phyloP scores from a whole-genome alignment of 495 filamentous ascomycete genomes.

The Thozetella sp. region DNA sequence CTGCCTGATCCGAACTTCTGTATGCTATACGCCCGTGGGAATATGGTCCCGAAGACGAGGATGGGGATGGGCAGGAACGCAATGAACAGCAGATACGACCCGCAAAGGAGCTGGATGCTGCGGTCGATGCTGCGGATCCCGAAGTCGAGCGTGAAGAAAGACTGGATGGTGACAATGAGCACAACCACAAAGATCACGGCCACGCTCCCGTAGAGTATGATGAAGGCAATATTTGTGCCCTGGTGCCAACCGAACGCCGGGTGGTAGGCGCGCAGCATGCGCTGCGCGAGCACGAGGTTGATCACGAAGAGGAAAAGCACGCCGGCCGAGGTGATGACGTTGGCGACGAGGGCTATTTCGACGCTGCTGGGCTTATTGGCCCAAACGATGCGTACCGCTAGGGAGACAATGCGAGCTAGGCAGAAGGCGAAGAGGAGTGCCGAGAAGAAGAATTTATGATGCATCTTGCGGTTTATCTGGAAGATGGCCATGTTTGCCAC shows the following conservation, averaged over 20 bases:
- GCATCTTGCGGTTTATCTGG: slow-evolving; percentile 53
- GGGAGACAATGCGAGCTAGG: slow-evolving; percentile 68
- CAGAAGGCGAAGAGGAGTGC: slow-evolving; percentile 78
- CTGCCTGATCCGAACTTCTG: slow-evolving; percentile 75
- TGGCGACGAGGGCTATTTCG: slow-evolving; percentile 66
- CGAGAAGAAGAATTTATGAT: slow-evolving; percentile 73
- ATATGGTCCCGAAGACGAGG: slow-evolving; percentile 45
- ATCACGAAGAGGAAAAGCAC: slow-evolving; percentile 78
- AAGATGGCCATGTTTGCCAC: slow-evolving; percentile 68
- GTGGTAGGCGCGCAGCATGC: slow-evolving; percentile 73
- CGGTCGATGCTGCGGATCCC: slow-evolving; percentile 52
- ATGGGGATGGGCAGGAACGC: slow-evolving; percentile 76
- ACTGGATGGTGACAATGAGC: slow-evolving; percentile 66
- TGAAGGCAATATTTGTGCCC: slow-evolving; percentile 48
- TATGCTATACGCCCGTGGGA: slow-evolving; percentile 50
- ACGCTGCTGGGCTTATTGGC: slow-evolving; percentile 45
- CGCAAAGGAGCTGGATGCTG: slow-evolving; percentile 66
- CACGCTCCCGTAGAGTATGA: slow-evolving; percentile 62
- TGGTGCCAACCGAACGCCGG: slow-evolving; percentile 70
- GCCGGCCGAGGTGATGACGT: slow-evolving; percentile 76
- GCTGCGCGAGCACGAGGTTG: slow-evolving; percentile 79
- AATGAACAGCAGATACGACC: slow-evolving; percentile 68
- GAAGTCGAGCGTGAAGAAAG: slow-evolving; percentile 63
- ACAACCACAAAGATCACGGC: slow-evolving; percentile 65
- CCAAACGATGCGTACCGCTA: slow-evolving; percentile 66